Conservation (phyloP, 371 early-diverging fungal genomes). For the Funneliformis caledonium region DNA sequence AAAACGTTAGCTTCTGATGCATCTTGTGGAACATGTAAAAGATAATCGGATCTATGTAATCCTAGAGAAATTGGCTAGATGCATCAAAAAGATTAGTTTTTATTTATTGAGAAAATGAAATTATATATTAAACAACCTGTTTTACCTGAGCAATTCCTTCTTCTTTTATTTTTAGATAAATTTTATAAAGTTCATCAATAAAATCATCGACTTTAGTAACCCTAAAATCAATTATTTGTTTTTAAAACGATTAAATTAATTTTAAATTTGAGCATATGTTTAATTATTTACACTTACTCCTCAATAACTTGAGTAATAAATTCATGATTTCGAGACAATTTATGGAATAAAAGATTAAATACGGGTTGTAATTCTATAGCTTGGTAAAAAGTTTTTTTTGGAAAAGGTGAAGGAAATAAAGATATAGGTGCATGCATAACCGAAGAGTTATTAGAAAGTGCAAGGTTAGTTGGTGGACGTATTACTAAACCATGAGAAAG, state of each 20-base stretch:
- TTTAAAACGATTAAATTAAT: neutral
- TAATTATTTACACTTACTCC: slow-evolving; percentile 53
- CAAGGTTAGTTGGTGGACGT: slow-evolving; percentile 56
- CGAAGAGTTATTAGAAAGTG: slow-evolving; percentile 44
- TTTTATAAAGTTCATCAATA: slow-evolving; percentile 72
- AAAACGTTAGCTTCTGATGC: slow-evolving; percentile 61
- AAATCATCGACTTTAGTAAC: slow-evolving; percentile 86
- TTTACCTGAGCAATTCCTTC: slow-evolving; percentile 70
- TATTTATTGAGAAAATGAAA: neutral
- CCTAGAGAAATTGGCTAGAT: slow-evolving; percentile 73
- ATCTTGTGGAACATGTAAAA: slow-evolving; percentile 73
- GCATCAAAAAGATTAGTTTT: neutral
- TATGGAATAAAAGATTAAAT: slow-evolving; percentile 83
- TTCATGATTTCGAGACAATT: slow-evolving; percentile 73
- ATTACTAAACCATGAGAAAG: slow-evolving; percentile 79
- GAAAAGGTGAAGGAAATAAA: slow-evolving; percentile 89
- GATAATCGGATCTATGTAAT: slow-evolving; percentile 92
- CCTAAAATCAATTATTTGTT: slow-evolving; percentile 49
- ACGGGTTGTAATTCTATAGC: slow-evolving; percentile 80
- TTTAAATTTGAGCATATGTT: no score
- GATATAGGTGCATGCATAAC: slow-evolving; percentile 87
- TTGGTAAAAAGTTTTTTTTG: slow-evolving; percentile 71
- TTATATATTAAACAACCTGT: neutral
- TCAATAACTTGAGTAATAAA: slow-evolving; percentile 78
- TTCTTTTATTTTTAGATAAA: slow-evolving; percentile 68